Evolutionary conservation across 2,329 filamentous ascomycete species (phyloP), one percentile per base, ranked within the genome.

Genomic region (Acarospora socialis): DNA sequence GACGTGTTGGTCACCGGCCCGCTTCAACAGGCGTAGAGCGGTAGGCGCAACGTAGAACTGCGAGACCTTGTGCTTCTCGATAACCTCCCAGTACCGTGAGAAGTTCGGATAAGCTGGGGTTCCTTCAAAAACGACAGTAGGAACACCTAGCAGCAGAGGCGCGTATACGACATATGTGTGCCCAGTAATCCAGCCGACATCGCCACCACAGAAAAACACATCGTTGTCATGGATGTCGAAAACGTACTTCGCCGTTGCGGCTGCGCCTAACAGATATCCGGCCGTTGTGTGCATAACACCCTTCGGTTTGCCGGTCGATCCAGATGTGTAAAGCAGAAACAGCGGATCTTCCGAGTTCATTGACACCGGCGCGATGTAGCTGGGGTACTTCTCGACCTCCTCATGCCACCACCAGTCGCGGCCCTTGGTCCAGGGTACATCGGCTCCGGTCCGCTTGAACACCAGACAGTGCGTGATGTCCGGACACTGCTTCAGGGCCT

Each of bases 1-100:
- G 48, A 95, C 83, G 53, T 90, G 82, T 52, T 95, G 72, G 53
- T 95, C 77, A 38, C 90, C 90, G 18, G 90, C 90, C 44, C 90
- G 82, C 73, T 98, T 98, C 49, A 98, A 67, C 47, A 98, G 60
- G 46, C 90, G 74, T 56, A 98, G 65, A 7, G 90, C 90, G 15
- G 90, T 98, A 14, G 90, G 90, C 2, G 90, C 90, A 39, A 95
- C 90, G 55, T 98, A 98, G 65, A 98, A 98, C 50, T 98, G 90
- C 13, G 86, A 94, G 44, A 98, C 81, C 43, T 81, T 70, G 65
- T 98, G 80, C 66, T 92, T 83, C 47, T 86, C 82, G 55, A 95
- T 87, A 32, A 95, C 90, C 45, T 95, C 86, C 90, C 90, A 98
- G 66, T 98, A 98, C 46, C 90, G 75, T 35, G 87, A 94, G 66